Percentiles rank a stretch among this genome's conserved stretches.
Evolutionary conservation across 352 stramenopile species (phyloP).

Genomic region (Peronosclerospora sorghi): DNA sequence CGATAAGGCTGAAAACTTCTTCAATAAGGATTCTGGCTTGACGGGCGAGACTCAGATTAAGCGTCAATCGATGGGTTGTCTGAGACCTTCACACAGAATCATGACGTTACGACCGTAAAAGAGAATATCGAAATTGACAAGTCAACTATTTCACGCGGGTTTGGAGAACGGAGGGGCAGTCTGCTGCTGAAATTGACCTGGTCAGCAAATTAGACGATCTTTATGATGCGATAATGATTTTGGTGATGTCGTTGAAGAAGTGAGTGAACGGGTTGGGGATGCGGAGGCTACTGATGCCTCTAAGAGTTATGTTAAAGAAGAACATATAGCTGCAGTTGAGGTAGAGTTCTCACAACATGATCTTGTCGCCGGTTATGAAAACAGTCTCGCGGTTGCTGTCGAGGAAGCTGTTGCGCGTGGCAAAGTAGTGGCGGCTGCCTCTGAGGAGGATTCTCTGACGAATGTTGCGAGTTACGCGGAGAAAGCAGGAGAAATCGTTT

Average conservation of each 20-base stretch:
- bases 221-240: constrained; percentile 10
- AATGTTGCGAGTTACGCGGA: neutral
- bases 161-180: constrained; percentile 4
- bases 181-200: constrained; percentile 2
- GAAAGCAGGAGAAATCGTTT: no score
- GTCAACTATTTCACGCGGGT: neutral
- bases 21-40: neutral
- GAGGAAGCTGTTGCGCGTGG: constrained; percentile 2
- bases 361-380: constrained; percentile 3
- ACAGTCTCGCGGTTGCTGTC: neutral
- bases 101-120: no score
- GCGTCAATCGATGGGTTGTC: neutral
- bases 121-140: neutral
- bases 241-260: neutral
- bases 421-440: neutral
- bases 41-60: neutral
- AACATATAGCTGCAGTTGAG: neutral
- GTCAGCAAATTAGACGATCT: constrained; percentile 2
- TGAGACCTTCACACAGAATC: no score
- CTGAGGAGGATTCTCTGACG: neutral
- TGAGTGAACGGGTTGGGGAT: constrained; percentile 1
- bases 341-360: neutral
- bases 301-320: neutral
- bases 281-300: neutral
- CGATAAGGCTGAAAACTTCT: neutral